These are phyloP conservation scores for Jamesozyma lodderae DNA, from an alignment of 805 yeast species.

Conservation along the genomic window DNA sequence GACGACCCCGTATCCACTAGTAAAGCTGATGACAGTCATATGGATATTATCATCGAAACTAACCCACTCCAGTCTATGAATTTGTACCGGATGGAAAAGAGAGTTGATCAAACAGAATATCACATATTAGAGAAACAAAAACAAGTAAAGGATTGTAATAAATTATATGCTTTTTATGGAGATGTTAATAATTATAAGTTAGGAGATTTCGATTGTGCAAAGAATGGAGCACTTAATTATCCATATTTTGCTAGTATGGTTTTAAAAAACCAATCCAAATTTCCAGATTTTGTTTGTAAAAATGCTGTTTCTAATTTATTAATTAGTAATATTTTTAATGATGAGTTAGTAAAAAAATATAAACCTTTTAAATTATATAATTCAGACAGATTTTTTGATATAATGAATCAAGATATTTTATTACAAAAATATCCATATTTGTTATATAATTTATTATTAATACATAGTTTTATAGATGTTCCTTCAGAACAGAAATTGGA, in stretches of 20 bases:
- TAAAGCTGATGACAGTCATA: too few species aligned
- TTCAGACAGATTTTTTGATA: too few species aligned
- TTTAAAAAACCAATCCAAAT: background rate
- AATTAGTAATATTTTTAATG: background rate
- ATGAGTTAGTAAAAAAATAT: slow-evolving; percentile 1
- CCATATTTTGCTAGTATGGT: slow-evolving; percentile 2
- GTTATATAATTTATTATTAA: background rate
- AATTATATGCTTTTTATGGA: slow-evolving; percentile 1
- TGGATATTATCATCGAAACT: too few species aligned
- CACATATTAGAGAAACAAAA: too few species aligned
- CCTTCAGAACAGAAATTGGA: background rate
- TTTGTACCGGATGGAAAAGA: too few species aligned
- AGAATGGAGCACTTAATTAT: slow-evolving; percentile 1
- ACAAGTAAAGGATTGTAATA: too few species aligned
- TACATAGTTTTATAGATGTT: background rate
- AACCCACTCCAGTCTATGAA: too few species aligned
- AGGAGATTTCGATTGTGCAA: slow-evolving; percentile 4
- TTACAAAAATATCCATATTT: background rate
- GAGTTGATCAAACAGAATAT: too few species aligned
- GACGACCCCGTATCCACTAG: too few species aligned
- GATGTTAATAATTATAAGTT: slow-evolving; percentile 1
- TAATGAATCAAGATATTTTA: background rate
- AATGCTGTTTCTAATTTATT: too few species aligned
- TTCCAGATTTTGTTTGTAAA: slow-evolving; percentile 2
- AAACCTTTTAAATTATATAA: slow-evolving; percentile 1